Conservation (phyloP, 306 rosid genomes). For the Trifolium subterraneum region DNA sequence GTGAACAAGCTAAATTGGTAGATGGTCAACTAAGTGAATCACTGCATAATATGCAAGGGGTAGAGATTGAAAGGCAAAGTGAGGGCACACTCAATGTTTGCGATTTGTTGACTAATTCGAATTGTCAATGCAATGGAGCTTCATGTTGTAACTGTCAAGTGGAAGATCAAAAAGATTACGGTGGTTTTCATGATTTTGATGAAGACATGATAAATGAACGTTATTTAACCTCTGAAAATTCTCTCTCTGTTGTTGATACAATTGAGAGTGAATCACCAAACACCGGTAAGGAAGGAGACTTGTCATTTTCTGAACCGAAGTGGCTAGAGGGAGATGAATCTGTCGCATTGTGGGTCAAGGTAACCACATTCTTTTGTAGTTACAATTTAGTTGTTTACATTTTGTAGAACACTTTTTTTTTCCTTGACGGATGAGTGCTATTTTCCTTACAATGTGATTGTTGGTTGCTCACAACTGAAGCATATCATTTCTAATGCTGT, state of each 20-base stretch:
- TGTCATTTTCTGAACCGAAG: constrained; percentile 67
- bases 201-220: constrained; percentile 57
- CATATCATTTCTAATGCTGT: background rate
- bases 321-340: constrained; percentile 93
- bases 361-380: constrained; percentile 43
- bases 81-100: constrained; percentile 48
- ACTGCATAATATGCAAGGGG: constrained; percentile 47
- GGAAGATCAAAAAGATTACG: constrained; percentile 57
- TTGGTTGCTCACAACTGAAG: constrained; percentile 5
- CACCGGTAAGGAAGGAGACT: constrained; percentile 68
- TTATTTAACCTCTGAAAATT: constrained; percentile 56
- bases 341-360: constrained; percentile 98
- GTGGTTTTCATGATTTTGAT: constrained; percentile 60
- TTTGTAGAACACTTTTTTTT: constrained; percentile 4
- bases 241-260: constrained; percentile 60
- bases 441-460: constrained; percentile 14
- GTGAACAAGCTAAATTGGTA: constrained; percentile 47
- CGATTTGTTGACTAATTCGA: constrained; percentile 50
- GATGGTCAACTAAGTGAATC: constrained; percentile 50
- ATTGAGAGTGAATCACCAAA: constrained; percentile 68
- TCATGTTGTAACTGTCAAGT: constrained; percentile 54
- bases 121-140: constrained; percentile 59
- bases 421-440: background rate
- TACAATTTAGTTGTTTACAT: constrained; percentile 30
- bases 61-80: constrained; percentile 52